Evolutionary conservation across 305 asterid species (phyloP), one percentile per base, ranked within the genome.

Genomic region (Fraxinus xanthoxyloides): DNA sequence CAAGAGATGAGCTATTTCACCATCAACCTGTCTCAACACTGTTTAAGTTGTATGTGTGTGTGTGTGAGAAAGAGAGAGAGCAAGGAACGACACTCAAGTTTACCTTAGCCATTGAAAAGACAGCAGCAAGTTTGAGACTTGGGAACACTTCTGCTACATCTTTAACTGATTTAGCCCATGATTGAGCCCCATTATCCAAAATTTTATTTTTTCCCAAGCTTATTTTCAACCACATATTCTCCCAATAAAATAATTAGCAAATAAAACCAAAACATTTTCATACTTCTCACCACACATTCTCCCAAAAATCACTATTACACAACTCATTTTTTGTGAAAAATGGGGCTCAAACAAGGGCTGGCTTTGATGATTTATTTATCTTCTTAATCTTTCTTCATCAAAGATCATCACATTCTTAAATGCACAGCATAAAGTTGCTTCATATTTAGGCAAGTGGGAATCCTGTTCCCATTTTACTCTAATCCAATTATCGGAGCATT

Each of bases 321-420:
- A 38, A 38, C 46, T 38, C 46, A 38, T 38, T 38, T 38, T 38
- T 38, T 38, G 46, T 8, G 46, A 38, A 38, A 36, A 38, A 38
- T 38, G 12, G 46, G 46, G 46, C 46, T 38, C 46, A 38, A 38
- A 38, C 46, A 38, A 38, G 46, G 46, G 46, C 46, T 38, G 46
- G 46, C 30, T 31, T 40, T 3, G 26, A 67, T 34, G 78, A 72
- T 72, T 23, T 38, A 26, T 9, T 8, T 43, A 23, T 36, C 30
- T 54, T 56, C 40, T 2, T 26, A 59, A 2, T 23, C 26, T 56
- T 72, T 32, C 79, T 28, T 54, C 77, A 73, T 46, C 30, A 81
- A 73, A 73, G 31, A 46, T 28, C 38, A 77, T 77, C 67, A 46
- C 40, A 46, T 65, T 69, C 72, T 83, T 34, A 61, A 74, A 69